Percentiles rank a stretch among this genome's conserved stretches.
These are phyloP conservation scores for Tuber aestivum DNA, from an alignment of 495 filamentous ascomycete genomes.

Conservation along the genomic window DNA sequence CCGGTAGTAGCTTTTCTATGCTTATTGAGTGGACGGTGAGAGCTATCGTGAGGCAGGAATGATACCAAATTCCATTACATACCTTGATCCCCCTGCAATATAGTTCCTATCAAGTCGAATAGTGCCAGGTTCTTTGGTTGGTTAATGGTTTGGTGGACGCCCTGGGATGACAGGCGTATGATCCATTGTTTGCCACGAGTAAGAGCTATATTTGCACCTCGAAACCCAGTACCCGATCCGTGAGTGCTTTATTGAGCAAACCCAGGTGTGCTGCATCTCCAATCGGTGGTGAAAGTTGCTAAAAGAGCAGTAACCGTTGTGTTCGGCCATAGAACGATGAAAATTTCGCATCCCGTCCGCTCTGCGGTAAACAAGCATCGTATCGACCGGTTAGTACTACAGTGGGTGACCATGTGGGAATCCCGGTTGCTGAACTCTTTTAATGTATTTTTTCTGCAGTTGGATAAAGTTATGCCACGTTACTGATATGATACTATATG, in stretches of 20 bases:
- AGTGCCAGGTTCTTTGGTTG: background rate
- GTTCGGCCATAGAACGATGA: slow-evolving; percentile 4
- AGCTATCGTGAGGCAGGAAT: background rate
- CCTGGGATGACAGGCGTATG: background rate
- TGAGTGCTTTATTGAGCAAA: background rate
- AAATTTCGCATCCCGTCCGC: background rate
- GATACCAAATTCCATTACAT: background rate
- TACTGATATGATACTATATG: too few relatives aligned
- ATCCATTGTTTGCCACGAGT: background rate
- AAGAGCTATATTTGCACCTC: background rate
- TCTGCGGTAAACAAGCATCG: too few relatives aligned
- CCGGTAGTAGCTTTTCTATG: background rate
- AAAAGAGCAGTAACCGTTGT: background rate
- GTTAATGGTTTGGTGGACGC: background rate
- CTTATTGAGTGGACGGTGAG: background rate
- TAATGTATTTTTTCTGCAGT: background rate
- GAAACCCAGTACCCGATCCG: background rate
- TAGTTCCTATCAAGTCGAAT: background rate
- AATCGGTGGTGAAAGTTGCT: background rate
- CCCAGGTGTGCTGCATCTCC: background rate
- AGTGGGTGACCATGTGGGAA: too few relatives aligned
- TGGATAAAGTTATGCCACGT: too few relatives aligned
- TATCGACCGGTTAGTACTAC: too few relatives aligned
- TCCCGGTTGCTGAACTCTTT: background rate
- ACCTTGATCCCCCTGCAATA: background rate